Percentiles rank a stretch among this genome's conserved stretches.
These are phyloP conservation scores for Trichoderma sp. DNA, from an alignment of 2,329 filamentous ascomycete genomes.

Conservation along the genomic window DNA sequence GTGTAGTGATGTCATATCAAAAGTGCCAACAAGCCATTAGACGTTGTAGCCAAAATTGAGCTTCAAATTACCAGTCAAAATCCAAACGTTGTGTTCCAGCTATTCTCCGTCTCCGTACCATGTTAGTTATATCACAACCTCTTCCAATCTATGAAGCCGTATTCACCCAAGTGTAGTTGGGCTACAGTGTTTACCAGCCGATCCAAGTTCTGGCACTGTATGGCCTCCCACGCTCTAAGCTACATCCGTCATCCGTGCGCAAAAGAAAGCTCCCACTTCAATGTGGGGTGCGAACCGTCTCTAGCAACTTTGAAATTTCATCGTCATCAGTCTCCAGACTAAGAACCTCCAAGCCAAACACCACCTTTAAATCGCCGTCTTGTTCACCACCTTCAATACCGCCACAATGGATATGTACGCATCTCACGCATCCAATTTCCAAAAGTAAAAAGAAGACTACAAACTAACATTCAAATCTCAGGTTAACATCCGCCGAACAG, in stretches of 20 bases:
- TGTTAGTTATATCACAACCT: conserved; percentile 28
- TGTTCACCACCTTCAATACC: conserved; percentile 23
- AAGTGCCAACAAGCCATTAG: conserved; percentile 39
- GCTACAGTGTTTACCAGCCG: not conserved
- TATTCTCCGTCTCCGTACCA: conserved; percentile 40
- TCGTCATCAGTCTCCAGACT: conserved; percentile 21
- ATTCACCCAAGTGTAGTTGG: not conserved
- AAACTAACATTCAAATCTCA: conserved; percentile 32
- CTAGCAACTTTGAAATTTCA: conserved; percentile 29
- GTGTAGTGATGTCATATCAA: conserved; percentile 1
- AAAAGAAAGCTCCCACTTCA: not conserved
- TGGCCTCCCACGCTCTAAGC: not conserved
- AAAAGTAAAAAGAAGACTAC: not conserved
- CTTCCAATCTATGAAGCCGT: conserved; percentile 26
- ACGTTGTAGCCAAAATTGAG: conserved; percentile 38
- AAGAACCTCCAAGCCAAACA: conserved; percentile 1
- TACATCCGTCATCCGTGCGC: not conserved
- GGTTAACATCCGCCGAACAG: conserved; percentile 78
- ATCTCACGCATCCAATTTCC: not conserved
- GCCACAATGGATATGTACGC: conserved; percentile 40
- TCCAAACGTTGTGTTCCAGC: conserved; percentile 26
- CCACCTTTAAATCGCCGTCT: not conserved
- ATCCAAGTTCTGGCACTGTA: not conserved
- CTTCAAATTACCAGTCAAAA: not conserved
- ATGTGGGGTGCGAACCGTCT: conserved; percentile 17